phyloP scores from a whole-genome alignment of 768 basidiomycete species.

The Podaxis carcinomalis region DNA sequence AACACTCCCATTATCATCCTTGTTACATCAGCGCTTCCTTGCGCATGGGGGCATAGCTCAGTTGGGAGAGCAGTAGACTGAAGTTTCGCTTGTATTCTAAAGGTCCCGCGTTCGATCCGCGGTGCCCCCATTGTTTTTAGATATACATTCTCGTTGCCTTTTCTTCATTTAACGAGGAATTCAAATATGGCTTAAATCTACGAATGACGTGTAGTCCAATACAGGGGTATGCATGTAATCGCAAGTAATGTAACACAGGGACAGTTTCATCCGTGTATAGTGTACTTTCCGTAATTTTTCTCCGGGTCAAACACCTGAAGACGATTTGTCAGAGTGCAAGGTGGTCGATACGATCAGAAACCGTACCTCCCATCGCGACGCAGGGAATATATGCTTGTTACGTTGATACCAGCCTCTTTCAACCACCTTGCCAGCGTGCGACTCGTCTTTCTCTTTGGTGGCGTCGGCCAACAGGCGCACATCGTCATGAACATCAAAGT shows the following conservation, averaged over 20 bases:
- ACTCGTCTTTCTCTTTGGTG: slow-evolving; percentile 96
- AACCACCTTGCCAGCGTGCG: slow-evolving; percentile 97
- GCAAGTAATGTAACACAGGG: background rate
- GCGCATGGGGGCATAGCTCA: slow-evolving; percentile 58
- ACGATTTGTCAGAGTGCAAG: background rate
- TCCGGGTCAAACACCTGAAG: slow-evolving; percentile 86
- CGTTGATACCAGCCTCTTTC: slow-evolving; percentile 94
- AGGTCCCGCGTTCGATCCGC: slow-evolving; percentile 80
- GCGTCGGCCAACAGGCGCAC: slow-evolving; percentile 93
- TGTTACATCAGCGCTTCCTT: too few relatives aligned
- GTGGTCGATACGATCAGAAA: background rate
- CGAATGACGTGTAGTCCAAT: too few relatives aligned
- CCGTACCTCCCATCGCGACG: slow-evolving; percentile 91
- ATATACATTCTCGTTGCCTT: background rate
- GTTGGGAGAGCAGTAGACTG: slow-evolving; percentile 76
- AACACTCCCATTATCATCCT: too few relatives aligned
- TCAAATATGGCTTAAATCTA: too few relatives aligned
- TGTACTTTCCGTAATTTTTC: slow-evolving; percentile 91
- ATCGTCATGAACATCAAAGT: slow-evolving; percentile 99
- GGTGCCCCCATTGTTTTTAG: slow-evolving; percentile 54
- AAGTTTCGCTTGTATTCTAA: slow-evolving; percentile 47
- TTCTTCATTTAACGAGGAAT: too few relatives aligned
- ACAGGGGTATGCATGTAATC: too few relatives aligned
- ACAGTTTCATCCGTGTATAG: slow-evolving; percentile 44
- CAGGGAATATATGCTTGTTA: slow-evolving; percentile 97